Base-by-base conservation (phyloP, 208 protist species). In the Acanthamoeba sp. region DNA sequence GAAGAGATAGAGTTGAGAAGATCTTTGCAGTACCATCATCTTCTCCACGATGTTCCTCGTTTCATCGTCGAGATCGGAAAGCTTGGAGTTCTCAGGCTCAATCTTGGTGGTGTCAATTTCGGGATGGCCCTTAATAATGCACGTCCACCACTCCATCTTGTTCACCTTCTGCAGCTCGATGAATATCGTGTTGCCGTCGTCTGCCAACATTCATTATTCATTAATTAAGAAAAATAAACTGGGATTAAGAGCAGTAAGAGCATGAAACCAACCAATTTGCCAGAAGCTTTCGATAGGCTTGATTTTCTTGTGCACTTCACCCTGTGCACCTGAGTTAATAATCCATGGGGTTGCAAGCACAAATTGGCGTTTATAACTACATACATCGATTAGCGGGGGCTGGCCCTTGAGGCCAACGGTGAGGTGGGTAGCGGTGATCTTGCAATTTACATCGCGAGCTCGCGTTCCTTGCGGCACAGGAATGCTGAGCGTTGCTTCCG, bases 51-150 rank as follows among this genome's bases (percentile, higher is more conserved):
- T 98, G 40, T 40, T 32, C 24, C 97, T 93, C 36, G 97, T 98
- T 36, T 98, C 97, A 45, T 94, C 95, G 93, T 98, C 97, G 14
- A 98, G 94, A 94, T 98, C 97, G 12, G 85, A 87, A 24, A 98
- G 95, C 66, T 96, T 96, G 38, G 95, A 97, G 87, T 97, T 98
- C 91, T 98, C 96, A 22, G 97, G 97, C 88, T 97, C 95, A 27
- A 98, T 97, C 88, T 97, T 97, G 12, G 93, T 96, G n/a, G 96
- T 97, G 85, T 97, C 93, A 82, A 98, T 98, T 59, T 97, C 97
- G 5, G 92, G 94, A 32, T 98, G 95, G n/a, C 96, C 96, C 48
- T 95, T 42, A 38, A 97, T 66, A 16, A 98, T 88, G 76, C 91
- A 95, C 24, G 57, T 90, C 97, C 97, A 98, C 97, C 97, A 98